These are phyloP conservation scores for Globisporangium rhizosaccharum DNA, from an alignment of 352 stramenopile species.

Conservation along the genomic window DNA sequence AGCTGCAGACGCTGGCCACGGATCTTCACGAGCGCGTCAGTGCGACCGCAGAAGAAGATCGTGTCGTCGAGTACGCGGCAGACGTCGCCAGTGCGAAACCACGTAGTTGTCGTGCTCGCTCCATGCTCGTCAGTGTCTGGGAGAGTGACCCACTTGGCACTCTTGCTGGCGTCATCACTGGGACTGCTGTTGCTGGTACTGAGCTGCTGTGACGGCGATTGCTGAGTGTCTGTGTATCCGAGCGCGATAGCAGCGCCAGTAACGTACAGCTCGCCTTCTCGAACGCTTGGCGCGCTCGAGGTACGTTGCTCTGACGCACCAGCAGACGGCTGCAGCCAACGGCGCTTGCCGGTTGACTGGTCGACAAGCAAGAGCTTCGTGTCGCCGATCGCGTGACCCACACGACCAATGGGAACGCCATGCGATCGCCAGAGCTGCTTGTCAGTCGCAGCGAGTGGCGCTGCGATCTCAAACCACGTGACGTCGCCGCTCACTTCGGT, in stretches of 20 bases:
- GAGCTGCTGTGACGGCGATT: neutral
- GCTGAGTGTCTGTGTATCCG: slow-evolving; percentile 22
- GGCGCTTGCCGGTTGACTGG: neutral
- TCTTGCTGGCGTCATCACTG: too few relatives aligned
- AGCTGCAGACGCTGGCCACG: slow-evolving; percentile 45
- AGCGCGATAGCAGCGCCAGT: slow-evolving; percentile 24
- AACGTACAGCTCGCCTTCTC: slow-evolving; percentile 32
- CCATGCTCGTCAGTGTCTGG: neutral
- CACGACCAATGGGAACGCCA: slow-evolving; percentile 42
- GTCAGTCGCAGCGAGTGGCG: slow-evolving; percentile 14
- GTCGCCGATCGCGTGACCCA: slow-evolving; percentile 15
- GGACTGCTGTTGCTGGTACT: neutral
- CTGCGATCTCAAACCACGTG: slow-evolving; percentile 32
- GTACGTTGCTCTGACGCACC: neutral
- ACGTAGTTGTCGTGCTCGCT: neutral
- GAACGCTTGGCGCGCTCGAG: too few relatives aligned
- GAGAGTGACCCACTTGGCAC: slow-evolving; percentile 1
- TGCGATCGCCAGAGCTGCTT: slow-evolving; percentile 21
- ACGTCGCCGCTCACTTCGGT: slow-evolving; percentile 63
- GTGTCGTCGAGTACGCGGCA: slow-evolving; percentile 23
- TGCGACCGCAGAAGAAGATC: slow-evolving; percentile 40
- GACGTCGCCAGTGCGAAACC: slow-evolving; percentile 43
- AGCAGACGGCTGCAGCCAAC: slow-evolving; percentile 6
- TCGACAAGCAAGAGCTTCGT: slow-evolving; percentile 23
- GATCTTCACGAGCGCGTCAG: slow-evolving; percentile 50